These are phyloP conservation scores for Mortierella antarctica DNA, from an alignment of 192 early-diverging fungal genomes.

Conservation along the genomic window DNA sequence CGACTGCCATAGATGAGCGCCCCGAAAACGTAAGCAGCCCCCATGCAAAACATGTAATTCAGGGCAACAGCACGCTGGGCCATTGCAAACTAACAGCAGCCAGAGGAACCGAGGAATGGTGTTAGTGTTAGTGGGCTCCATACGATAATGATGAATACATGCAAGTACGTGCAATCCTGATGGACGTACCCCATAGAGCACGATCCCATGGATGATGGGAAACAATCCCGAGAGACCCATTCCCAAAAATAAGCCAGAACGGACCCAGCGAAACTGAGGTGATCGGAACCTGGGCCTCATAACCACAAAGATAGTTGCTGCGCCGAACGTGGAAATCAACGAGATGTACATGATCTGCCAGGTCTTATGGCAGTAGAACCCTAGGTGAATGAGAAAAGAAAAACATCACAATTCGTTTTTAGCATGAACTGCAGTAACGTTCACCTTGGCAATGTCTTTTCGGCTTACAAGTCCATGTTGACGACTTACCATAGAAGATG, in stretches of 20 bases:
- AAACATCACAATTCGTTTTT: not conserved
- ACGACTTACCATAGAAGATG: conserved; percentile 57
- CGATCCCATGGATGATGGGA: conserved; percentile 75
- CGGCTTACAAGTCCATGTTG: too few relatives aligned
- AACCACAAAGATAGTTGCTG: conserved; percentile 58
- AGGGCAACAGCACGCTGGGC: conserved; percentile 68
- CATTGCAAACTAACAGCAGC: conserved; percentile 27
- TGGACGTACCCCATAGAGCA: conserved; percentile 73
- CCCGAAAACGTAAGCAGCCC: conserved; percentile 82
- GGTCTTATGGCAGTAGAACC: conserved; percentile 58
- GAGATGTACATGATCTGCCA: conserved; percentile 67
- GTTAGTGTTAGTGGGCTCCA: conserved; percentile 2
- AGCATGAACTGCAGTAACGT: too few relatives aligned
- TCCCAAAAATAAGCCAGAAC: conserved; percentile 81
- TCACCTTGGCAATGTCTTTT: not conserved
- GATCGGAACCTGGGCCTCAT: conserved; percentile 65
- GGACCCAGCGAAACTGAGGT: conserved; percentile 82
- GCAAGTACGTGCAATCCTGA: not conserved
- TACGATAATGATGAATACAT: conserved; percentile 3
- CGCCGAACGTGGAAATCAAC: conserved; percentile 70
- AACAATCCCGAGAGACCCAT: conserved; percentile 82
- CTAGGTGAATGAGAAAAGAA: conserved; percentile 6
- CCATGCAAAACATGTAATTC: conserved; percentile 79
- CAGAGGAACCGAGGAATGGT: not conserved
- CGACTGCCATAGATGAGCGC: conserved; percentile 88